Conservation (phyloP, 2,329 filamentous ascomycete species). For the Calonectria pseudoreteaudii region DNA sequence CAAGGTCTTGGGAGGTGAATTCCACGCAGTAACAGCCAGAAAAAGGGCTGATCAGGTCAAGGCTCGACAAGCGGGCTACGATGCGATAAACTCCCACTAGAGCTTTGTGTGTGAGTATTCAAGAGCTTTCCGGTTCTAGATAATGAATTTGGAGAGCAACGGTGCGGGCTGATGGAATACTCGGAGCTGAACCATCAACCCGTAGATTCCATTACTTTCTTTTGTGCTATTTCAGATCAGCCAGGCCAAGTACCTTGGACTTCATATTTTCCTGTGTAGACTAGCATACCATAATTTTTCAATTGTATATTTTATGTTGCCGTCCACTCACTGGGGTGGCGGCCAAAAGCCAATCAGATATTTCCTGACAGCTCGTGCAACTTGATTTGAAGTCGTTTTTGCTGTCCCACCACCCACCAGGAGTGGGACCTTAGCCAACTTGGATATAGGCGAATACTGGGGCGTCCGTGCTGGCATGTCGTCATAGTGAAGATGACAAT, state of each 20-base stretch:
- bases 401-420: neutral
- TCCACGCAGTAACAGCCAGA: neutral
- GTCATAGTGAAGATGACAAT: slow-evolving; percentile 4
- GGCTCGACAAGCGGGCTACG: neutral
- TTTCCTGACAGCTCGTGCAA: neutral
- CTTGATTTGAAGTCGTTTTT: neutral
- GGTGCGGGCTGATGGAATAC: neutral
- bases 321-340: too few species aligned
- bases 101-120: too few species aligned
- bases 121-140: neutral
- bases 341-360: neutral
- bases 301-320: neutral
- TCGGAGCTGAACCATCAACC: neutral
- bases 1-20: neutral
- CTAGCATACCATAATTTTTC: neutral
- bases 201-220: neutral
- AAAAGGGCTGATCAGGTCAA: neutral
- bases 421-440: neutral
- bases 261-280: neutral
- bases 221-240: neutral
- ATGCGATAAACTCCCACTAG: neutral
- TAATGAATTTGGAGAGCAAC: neutral
- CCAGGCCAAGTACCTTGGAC: neutral
- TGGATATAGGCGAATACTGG: neutral
- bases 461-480: neutral